Percentiles rank a stretch among this genome's conserved stretches.
phyloP scores from a whole-genome alignment of 2,329 filamentous ascomycete genomes.

The Neoscytalidium dimidiatum region DNA sequence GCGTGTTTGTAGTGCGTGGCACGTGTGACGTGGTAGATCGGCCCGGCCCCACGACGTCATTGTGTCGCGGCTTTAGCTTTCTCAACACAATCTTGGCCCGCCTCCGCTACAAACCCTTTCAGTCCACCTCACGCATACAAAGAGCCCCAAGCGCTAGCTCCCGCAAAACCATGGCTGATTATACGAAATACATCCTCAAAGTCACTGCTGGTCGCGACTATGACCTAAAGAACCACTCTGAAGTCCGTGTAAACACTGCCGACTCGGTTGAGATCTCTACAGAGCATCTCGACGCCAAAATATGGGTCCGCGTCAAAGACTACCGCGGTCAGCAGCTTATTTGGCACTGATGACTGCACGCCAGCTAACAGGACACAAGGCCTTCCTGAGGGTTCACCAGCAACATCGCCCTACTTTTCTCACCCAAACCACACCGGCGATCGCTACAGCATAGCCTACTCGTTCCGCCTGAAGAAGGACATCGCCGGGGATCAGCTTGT shows the following conservation, averaged over 20 bases:
- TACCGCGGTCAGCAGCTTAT: slow-evolving; percentile 47
- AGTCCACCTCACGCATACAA: background rate
- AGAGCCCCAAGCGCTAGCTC: background rate
- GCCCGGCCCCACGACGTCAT: background rate
- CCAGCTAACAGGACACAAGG: slow-evolving; percentile 46
- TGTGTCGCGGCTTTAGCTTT: slow-evolving; percentile 6
- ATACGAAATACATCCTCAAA: slow-evolving; percentile 70
- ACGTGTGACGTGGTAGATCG: slow-evolving; percentile 4
- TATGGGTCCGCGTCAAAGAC: slow-evolving; percentile 74
- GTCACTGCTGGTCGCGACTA: slow-evolving; percentile 82
- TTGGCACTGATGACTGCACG: background rate
- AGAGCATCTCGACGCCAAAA: slow-evolving; percentile 63
- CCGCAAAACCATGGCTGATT: slow-evolving; percentile 52
- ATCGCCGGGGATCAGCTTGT: slow-evolving; percentile 74
- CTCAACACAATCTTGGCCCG: background rate
- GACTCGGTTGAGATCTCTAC: slow-evolving; percentile 64
- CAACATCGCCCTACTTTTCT: slow-evolving; percentile 76
- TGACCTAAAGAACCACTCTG: slow-evolving; percentile 68
- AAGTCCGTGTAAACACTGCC: slow-evolving; percentile 74
- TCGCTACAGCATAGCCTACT: slow-evolving; percentile 82
- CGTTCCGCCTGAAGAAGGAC: slow-evolving; percentile 69
- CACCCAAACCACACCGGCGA: slow-evolving; percentile 69
- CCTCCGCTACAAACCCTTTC: background rate
- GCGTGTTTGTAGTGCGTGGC: too few species aligned
- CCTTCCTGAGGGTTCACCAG: slow-evolving; percentile 70